Percentiles rank a stretch among this genome's conserved stretches.
phyloP scores from a whole-genome alignment of 2,329 filamentous ascomycete genomes.

The Colletotrichum incanum region DNA sequence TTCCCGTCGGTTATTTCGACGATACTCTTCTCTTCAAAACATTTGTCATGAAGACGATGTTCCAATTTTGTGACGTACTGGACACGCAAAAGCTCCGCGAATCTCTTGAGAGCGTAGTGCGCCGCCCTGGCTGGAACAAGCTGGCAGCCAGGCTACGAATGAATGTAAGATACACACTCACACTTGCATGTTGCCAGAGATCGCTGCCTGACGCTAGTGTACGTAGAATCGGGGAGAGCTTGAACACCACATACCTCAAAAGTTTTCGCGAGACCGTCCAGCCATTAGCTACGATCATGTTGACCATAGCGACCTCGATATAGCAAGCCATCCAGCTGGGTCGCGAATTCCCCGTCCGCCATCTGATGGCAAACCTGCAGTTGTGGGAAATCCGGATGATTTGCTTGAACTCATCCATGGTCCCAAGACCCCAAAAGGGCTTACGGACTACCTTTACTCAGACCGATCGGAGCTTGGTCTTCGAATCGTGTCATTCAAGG shows the following conservation, averaged over 20 bases:
- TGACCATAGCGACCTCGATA: conserved; percentile 47
- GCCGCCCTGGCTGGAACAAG: not conserved
- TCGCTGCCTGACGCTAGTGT: not conserved
- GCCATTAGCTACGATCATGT: conserved; percentile 54
- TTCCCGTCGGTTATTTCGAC: not conserved
- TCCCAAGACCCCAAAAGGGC: conserved; percentile 45
- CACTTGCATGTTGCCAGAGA: not conserved
- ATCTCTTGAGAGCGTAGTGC: not conserved
- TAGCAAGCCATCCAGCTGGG: conserved; percentile 54
- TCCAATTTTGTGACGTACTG: not conserved
- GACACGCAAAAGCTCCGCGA: not conserved
- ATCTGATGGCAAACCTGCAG: conserved; percentile 43
- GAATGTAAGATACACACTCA: not conserved
- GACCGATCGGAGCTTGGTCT: conserved; percentile 60
- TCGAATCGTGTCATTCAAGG: conserved; percentile 58
- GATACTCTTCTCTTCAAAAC: not conserved
- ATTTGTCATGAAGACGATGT: not conserved
- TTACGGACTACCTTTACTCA: conserved; percentile 55
- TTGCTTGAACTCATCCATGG: conserved; percentile 20
- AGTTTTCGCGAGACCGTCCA: conserved; percentile 53
- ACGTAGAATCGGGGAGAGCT: conserved; percentile 46
- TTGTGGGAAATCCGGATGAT: conserved; percentile 47
- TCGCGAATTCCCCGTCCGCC: conserved; percentile 48
- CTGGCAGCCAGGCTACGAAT: not conserved
- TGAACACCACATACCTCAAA: conserved; percentile 59